Base-by-base conservation (phyloP, 2,329 filamentous ascomycete genomes). In the Cercospora zeina region DNA sequence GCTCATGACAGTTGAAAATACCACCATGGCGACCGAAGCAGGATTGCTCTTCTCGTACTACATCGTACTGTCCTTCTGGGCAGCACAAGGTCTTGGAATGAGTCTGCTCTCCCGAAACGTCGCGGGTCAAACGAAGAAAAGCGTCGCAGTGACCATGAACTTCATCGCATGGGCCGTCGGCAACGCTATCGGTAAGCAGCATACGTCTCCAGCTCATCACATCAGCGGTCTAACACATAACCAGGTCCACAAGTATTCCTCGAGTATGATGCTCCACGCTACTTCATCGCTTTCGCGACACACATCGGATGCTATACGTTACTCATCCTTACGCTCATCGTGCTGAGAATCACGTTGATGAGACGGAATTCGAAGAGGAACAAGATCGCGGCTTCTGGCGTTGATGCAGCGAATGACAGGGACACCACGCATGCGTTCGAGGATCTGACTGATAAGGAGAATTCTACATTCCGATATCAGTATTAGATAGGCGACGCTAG, bases 61-160 rank as follows among this genome's bases (percentile, higher is more conserved):
- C 77, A 87, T 91, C 64, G 87, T 86, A 0, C 81, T 91, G 16
- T 90, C 87, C 4, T 92, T 92, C 82, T 91, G 88, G 88, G 87
- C 88, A 0, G 88, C 87, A 0, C 70, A 73, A 42, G 70, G 67
- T 56, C 61, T 73, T 11, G 68, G 70, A 24, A 72, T 72, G 70
- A 62, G 59, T 59, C 58, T 69, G 37, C 58, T 69, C 10, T 63
- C 65, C 0, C 82, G 87, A 14, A 91, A 91, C 70, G 79, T 90
- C 9, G 89, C 85, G 27, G 89, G 89, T 0, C 87, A 89, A 68
- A 91, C 88, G 1, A 91, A 91, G 77, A 90, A 90, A 73, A 82
- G 83, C 0, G 82, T 87, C 9, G 85, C 84, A 6, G 83, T 90
- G 2, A 86, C 88, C 5, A 81, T 85, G 67, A 90, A 89, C 74